Conservation (phyloP, 768 basidiomycete species). For the Thelephora ganbajun region DNA sequence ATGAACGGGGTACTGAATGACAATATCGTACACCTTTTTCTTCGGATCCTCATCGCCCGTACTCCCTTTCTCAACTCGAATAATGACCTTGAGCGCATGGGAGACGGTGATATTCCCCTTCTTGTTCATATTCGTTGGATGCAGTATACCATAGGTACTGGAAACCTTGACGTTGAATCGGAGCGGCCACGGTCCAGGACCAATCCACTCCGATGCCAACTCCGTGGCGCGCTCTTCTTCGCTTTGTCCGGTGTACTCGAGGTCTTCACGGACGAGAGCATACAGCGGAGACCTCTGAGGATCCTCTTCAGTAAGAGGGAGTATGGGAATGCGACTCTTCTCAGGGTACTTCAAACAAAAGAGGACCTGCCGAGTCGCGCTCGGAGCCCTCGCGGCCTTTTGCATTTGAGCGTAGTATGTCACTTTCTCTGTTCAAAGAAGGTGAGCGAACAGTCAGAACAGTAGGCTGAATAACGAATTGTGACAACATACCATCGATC, state of each 20-base stretch:
- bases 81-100: constrained; percentile 69
- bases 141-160: constrained; percentile 38
- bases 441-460: neutral
- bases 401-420: constrained; percentile 50
- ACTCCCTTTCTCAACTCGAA: constrained; percentile 74
- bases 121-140: constrained; percentile 71
- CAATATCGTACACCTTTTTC: constrained; percentile 78
- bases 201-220: constrained; percentile 36
- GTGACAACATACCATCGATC: constrained; percentile 56
- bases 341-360: constrained; percentile 45
- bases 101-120: constrained; percentile 59
- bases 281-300: constrained; percentile 52
- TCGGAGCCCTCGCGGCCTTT: constrained; percentile 25
- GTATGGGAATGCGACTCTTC: constrained; percentile 42
- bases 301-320: constrained; percentile 68
- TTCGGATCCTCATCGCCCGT: constrained; percentile 55
- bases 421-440: constrained; percentile 51
- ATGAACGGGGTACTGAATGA: constrained; percentile 73
- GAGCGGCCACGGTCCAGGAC: constrained; percentile 81
- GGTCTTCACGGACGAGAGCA: constrained; percentile 20
- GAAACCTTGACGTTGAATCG: constrained; percentile 60
- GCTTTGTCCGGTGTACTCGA: neutral
- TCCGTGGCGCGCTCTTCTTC: neutral
- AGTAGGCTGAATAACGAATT: no score
- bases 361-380: constrained; percentile 41